A percentile compares a stretch with the other conserved stretches of the same genome.
Conservation (phyloP, 768 basidiomycete genomes). For the Naganishia vaughanmartiniae region DNA sequence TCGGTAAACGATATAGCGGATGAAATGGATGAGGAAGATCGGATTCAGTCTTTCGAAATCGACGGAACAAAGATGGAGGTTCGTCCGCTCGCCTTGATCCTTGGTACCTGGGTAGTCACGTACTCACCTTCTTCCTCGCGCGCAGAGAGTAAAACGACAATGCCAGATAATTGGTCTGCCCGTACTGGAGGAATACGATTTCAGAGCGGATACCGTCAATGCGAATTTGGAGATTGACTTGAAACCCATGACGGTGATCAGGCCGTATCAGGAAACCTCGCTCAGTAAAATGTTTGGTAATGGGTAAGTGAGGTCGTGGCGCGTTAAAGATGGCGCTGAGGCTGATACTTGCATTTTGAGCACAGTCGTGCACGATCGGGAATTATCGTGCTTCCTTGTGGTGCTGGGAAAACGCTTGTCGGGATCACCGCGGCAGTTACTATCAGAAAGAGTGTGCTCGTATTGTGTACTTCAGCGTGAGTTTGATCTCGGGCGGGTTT, state of each 20-base stretch:
- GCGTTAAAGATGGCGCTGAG: no score
- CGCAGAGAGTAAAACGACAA: slow-evolving; percentile 86
- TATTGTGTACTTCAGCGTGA: slow-evolving; percentile 95
- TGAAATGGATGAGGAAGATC: slow-evolving; percentile 95
- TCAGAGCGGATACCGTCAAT: slow-evolving; percentile 93
- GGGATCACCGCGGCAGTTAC: slow-evolving; percentile 99
- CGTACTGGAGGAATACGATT: slow-evolving; percentile 98
- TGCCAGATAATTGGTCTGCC: slow-evolving; percentile 97
- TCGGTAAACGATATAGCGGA: slow-evolving; percentile 59
- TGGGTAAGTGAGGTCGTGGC: slow-evolving; percentile 60
- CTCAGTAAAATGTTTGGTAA: slow-evolving; percentile 99
- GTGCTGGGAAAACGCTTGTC: slow-evolving; percentile 96
- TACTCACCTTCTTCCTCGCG: not conserved
- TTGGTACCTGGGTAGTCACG: not conserved
- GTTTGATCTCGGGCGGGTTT: slow-evolving; percentile 48
- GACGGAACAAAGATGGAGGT: slow-evolving; percentile 91
- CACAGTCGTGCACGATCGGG: slow-evolving; percentile 89
- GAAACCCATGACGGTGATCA: slow-evolving; percentile 93
- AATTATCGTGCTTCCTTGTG: slow-evolving; percentile 96
- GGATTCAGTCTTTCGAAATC: slow-evolving; percentile 95
- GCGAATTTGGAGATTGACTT: slow-evolving; percentile 97
- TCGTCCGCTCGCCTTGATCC: slow-evolving; percentile 38
- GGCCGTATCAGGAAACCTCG: slow-evolving; percentile 97
- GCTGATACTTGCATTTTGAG: no score
- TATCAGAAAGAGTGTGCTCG: slow-evolving; percentile 96